Evolutionary conservation across 2,329 filamentous ascomycete genomes (phyloP).

Genomic region (Westerdykella aurantiaca): DNA sequence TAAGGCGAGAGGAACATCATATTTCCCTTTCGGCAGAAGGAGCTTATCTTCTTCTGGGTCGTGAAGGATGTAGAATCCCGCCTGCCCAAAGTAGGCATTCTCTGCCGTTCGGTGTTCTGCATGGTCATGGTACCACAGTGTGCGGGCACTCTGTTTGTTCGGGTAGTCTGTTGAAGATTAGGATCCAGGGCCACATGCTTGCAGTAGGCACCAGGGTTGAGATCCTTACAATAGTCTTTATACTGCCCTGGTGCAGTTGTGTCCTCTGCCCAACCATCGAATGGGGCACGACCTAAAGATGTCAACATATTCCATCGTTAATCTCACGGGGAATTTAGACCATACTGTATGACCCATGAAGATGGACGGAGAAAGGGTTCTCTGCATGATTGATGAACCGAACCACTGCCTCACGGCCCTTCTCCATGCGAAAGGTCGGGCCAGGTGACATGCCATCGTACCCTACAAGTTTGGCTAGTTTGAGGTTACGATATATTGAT

Average conservation of each 20-base stretch:
- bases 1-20: slow-evolving; percentile 52
- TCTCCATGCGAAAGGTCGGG: slow-evolving; percentile 48
- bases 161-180: slow-evolving; percentile 44
- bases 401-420: slow-evolving; percentile 49
- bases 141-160: slow-evolving; percentile 49
- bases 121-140: slow-evolving; percentile 52
- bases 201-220: background rate
- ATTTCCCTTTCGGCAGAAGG: slow-evolving; percentile 48
- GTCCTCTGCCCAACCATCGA: slow-evolving; percentile 54
- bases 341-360: slow-evolving; percentile 48
- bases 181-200: too few species aligned
- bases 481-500: slow-evolving; percentile 42
- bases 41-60: slow-evolving; percentile 49
- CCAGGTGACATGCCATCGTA: slow-evolving; percentile 55
- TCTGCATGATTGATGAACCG: slow-evolving; percentile 51
- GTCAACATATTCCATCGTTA: background rate
- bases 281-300: slow-evolving; percentile 34
- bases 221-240: slow-evolving; percentile 38
- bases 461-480: slow-evolving; percentile 42
- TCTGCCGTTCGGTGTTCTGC: slow-evolving; percentile 45
- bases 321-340: background rate
- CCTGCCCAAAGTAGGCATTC: slow-evolving; percentile 55
- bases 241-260: slow-evolving; percentile 47
- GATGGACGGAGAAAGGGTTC: slow-evolving; percentile 47
- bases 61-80: slow-evolving; percentile 52